Base-by-base conservation (phyloP, 2,329 filamentous ascomycete genomes). In the Huntiella abstrusa region DNA sequence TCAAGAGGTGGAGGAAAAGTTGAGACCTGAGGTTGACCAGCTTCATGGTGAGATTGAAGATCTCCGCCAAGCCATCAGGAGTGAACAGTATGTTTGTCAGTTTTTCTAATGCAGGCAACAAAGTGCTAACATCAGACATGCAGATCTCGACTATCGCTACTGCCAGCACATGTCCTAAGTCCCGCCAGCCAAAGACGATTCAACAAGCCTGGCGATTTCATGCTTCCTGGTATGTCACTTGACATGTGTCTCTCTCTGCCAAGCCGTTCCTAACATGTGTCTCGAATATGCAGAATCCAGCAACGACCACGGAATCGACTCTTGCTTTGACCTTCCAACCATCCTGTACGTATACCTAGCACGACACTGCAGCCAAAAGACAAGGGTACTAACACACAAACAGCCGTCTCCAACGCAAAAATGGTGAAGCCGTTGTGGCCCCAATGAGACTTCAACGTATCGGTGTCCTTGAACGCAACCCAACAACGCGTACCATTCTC, bases 121-220 rank as follows among this genome's bases (percentile, higher is more conserved):
- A 34, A 12, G 17, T 16, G 19, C 38, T 22, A 39, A 32, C 17
- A n/a, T 35, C n/a, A 8, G 11, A 33, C 7, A 3, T 16, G 41
- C 28, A 45, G 41, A 36, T n/a, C 28, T 5, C 13, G 41, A 33
- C 12, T 17, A 28, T 45, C 36, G 13, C 12, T 48, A 13, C 13
- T 44, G 28, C 46, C 41, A 33, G 36, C 46, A 3, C 34, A 45
- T 36, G 28, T 44, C 10, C 16, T 45, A n/a, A 48, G 36, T 17
- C 46, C 42, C 22, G 42, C 22, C 5, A 40, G 19, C 41, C 41
- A 44, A 36, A 35, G 41, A n/a, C 41, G 41, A 19, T 44, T 48
- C 36, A 48, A 47, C 41, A 47, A 47, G 22, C 46, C 46, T 33
- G 46, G 46, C 17, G 46, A 47, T 42, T 47, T 47, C 15, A 47